Base-by-base conservation (phyloP, 1,139 yeast genomes). In the Nematodospora anomalae region DNA sequence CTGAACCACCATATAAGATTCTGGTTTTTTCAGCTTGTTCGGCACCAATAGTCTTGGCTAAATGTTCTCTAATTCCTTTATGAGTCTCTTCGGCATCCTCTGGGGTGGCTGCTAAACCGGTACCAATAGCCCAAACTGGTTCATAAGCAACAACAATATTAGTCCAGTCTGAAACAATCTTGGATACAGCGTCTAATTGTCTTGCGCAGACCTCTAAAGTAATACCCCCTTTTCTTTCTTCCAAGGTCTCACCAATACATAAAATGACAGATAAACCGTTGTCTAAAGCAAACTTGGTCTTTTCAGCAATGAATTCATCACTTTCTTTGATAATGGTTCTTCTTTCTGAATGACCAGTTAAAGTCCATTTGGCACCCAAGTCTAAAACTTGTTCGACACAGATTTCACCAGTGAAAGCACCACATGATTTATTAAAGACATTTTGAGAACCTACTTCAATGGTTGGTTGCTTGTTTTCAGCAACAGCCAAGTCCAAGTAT, bases 61-160 rank as follows among this genome's bases (percentile, higher is more conserved):
- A 78, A 76, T 79, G 90, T 44, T 69, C 79, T 76, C 98, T 87
- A 71, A 94, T 86, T 51, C 76, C 79, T 63, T 79, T 79, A 76
- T 94, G 98, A 60, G 95, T 89, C 52, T 82, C 88, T 76, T 89
- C 96, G 53, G 97, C 97, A 62, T 92, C 97, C 50, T 86, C 88
- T 51, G 98, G 90, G 53, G 98, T 92, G 50, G 98, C 98, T 60
- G 97, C 97, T 61, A 92, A 81, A 60, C 99, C 99, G 54, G 98
- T 90, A 67, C 99, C 99, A 59, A 92, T 92, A 54, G 99, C 99
- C 98, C 98, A 92, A 54, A 92, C 96, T 56, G 99, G 99, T 75
- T 92, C 98, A 74, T 94, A 94, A 60, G 98, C 99, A 66, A 94
- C 74, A 50, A 92, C 98, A 54, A 92, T 76, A 67, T 86, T 77